These are phyloP conservation scores for Amphirosellinia nigrospora DNA, from an alignment of 495 filamentous ascomycete genomes.

Conservation along the genomic window DNA sequence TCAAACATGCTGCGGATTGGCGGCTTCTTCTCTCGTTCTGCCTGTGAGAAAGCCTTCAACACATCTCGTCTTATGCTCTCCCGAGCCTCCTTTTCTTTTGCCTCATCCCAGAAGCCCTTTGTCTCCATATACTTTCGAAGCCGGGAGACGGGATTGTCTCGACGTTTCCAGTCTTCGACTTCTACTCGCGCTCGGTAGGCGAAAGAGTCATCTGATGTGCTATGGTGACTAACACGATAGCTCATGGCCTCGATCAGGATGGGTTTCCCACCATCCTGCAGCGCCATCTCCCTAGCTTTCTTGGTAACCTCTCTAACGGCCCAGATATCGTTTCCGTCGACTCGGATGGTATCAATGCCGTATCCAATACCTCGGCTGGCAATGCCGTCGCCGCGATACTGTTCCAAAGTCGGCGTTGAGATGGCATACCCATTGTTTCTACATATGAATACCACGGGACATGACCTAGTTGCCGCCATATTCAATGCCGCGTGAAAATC, in stretches of 20 bases:
- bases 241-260: slow-evolving; percentile 96
- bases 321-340: slow-evolving; percentile 97
- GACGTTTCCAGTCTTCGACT: slow-evolving; percentile 96
- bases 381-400: slow-evolving; percentile 97
- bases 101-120: slow-evolving; percentile 81
- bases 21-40: slow-evolving; percentile 90
- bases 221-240: slow-evolving; percentile 96
- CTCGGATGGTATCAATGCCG: slow-evolving; percentile 94
- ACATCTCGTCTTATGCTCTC: slow-evolving; percentile 72
- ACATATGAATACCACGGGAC: slow-evolving; percentile 93
- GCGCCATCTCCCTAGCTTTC: slow-evolving; percentile 75
- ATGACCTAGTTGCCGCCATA: slow-evolving; percentile 90
- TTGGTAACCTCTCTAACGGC: slow-evolving; percentile 86
- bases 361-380: slow-evolving; percentile 94
- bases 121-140: slow-evolving; percentile 91
- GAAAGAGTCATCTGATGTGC: slow-evolving; percentile 96
- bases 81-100: slow-evolving; percentile 75
- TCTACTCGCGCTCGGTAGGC: slow-evolving; percentile 93
- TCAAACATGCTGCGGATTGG: slow-evolving; percentile 78
- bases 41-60: slow-evolving; percentile 81
- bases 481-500: slow-evolving; percentile 98
- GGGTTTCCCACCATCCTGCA: slow-evolving; percentile 77
- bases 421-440: slow-evolving; percentile 98
- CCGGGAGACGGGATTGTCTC: slow-evolving; percentile 92
- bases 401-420: slow-evolving; percentile 90